Percentiles rank a stretch among this genome's conserved stretches.
Evolutionary conservation across 345 rosid genomes (phyloP).

Genomic region (Psidium friedrichsthalianum): DNA sequence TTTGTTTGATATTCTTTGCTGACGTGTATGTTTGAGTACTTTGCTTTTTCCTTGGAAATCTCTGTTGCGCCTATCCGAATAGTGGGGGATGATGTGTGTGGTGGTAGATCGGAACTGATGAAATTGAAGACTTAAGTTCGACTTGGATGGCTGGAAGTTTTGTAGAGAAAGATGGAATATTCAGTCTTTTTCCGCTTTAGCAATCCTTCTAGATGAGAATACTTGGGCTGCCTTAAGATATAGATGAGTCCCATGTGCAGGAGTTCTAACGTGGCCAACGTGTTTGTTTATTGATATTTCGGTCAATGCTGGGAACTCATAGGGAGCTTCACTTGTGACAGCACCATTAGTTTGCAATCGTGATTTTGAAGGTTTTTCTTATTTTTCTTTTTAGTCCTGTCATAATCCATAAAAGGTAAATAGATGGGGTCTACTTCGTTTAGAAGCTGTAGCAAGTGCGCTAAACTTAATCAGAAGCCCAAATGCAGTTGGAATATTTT

Average conservation of each 20-base stretch:
- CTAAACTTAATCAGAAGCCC: not conserved
- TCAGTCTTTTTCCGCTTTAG: not conserved
- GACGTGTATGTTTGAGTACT: not conserved
- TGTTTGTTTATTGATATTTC: conserved; percentile 10
- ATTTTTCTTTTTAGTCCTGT: not conserved
- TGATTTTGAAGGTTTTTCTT: not conserved
- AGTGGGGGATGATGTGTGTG: not conserved
- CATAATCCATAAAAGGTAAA: not conserved
- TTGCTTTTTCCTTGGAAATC: not conserved
- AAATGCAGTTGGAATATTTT: not conserved
- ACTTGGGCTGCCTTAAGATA: not conserved
- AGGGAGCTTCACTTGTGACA: not conserved
- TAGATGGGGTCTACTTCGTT: not conserved
- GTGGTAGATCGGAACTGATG: not conserved
- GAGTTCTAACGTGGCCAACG: not conserved
- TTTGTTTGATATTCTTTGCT: not conserved
- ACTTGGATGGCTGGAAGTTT: not conserved
- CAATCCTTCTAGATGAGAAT: conserved; percentile 10
- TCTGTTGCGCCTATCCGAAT: not conserved
- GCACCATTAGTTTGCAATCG: not conserved
- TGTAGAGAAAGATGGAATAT: not conserved
- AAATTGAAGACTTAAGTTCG: not conserved
- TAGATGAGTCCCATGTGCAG: not conserved
- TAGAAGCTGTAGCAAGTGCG: conserved; percentile 9
- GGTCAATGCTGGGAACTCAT: conserved; percentile 11